A percentile compares a stretch with the other conserved stretches of the same genome.
Evolutionary conservation across 257 asterid species (phyloP).

Genomic region (Lantana camara): DNA sequence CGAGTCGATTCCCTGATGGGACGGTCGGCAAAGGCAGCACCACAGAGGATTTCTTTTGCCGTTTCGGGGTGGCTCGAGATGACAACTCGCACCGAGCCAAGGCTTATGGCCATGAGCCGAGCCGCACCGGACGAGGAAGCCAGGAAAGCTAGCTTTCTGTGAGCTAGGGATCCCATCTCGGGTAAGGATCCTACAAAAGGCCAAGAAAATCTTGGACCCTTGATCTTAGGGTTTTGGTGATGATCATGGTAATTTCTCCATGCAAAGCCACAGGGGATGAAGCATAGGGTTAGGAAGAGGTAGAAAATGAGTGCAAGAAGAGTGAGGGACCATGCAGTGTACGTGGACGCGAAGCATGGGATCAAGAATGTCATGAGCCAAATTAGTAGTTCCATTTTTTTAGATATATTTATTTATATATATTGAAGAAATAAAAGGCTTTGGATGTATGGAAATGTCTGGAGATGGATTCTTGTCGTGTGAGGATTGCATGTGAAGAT

Average conservation of each 20-base stretch:
- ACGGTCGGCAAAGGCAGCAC: constrained; percentile 49
- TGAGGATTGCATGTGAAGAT: constrained; percentile 36
- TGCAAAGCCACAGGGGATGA: constrained; percentile 54
- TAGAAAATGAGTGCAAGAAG: constrained; percentile 30
- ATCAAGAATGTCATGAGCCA: constrained; percentile 33
- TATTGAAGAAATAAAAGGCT: background rate
- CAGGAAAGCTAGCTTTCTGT: constrained; percentile 46
- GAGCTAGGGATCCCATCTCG: constrained; percentile 58
- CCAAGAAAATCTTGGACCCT: constrained; percentile 50
- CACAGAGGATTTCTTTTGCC: constrained; percentile 55
- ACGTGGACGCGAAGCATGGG: constrained; percentile 28
- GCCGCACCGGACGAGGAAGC: constrained; percentile 42
- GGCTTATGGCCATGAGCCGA: constrained; percentile 60
- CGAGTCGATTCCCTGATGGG: constrained; percentile 64
- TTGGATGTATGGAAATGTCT: constrained; percentile 10
- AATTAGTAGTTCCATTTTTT: constrained; percentile 40
- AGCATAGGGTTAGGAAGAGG: constrained; percentile 29
- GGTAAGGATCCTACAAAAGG: constrained; percentile 55
- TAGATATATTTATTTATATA: background rate
- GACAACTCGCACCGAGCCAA: constrained; percentile 50
- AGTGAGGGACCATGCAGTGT: constrained; percentile 27
- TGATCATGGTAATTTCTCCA: constrained; percentile 40
- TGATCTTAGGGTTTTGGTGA: constrained; percentile 38
- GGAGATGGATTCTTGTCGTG: constrained; percentile 16
- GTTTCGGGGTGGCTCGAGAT: constrained; percentile 68